Percentiles rank a stretch among this genome's conserved stretches.
Conservation (phyloP, 2,329 filamentous ascomycete species). For the Pseudogymnoascus sp. region DNA sequence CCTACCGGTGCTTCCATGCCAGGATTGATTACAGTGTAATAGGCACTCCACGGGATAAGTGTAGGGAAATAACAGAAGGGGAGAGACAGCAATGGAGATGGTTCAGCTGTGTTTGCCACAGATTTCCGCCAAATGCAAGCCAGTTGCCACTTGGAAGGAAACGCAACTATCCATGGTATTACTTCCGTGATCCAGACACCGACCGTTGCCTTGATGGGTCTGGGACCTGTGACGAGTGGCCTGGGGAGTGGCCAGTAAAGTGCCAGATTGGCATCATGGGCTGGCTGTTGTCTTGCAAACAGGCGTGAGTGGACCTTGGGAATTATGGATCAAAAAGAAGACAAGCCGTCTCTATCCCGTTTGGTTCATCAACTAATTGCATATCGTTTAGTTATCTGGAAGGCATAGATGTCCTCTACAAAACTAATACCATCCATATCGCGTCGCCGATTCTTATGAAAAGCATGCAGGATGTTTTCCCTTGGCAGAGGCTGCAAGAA, state of each 20-base stretch:
- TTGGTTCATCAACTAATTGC: neutral
- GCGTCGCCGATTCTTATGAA: neutral
- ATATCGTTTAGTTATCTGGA: neutral
- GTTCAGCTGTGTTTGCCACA: neutral
- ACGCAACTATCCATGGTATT: neutral
- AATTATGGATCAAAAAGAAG: neutral
- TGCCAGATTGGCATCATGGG: constrained; percentile 1
- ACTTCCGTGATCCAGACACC: neutral
- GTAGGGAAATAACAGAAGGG: neutral
- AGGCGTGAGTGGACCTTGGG: neutral
- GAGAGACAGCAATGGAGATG: neutral
- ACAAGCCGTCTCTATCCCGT: neutral
- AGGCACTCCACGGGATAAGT: too few species aligned
- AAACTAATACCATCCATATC: constrained; percentile 4
- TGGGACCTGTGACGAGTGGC: neutral
- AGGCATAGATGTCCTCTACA: constrained; percentile 1
- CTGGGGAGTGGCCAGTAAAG: neutral
- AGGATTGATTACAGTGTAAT: neutral
- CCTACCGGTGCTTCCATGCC: neutral
- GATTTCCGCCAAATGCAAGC: neutral
- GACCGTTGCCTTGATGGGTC: neutral
- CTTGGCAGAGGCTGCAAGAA: neutral
- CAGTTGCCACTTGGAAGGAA: neutral
- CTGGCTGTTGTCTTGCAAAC: neutral
- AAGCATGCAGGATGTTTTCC: neutral